A percentile compares a stretch with the other conserved stretches of the same genome.
Conservation (phyloP, 768 basidiomycete genomes). For the Tulasnella sp. region DNA sequence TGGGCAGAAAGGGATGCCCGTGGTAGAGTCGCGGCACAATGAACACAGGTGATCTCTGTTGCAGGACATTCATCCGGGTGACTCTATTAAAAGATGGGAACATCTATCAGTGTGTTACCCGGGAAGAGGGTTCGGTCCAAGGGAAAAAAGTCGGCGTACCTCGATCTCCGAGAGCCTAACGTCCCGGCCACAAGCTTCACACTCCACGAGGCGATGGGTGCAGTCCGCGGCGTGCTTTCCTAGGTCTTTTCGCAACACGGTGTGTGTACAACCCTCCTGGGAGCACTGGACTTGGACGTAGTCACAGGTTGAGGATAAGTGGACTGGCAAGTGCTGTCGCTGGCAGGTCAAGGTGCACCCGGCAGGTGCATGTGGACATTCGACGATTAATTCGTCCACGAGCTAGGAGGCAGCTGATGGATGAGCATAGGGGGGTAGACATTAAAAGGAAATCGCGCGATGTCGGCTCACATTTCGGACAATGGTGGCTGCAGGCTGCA, state of each 20-base stretch:
- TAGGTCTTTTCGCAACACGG: slow-evolving; percentile 46
- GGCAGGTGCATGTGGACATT: slow-evolving; percentile 55
- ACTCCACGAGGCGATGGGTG: slow-evolving; percentile 36
- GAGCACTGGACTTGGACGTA: slow-evolving; percentile 54
- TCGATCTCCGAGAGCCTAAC: slow-evolving; percentile 40
- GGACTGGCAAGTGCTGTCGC: slow-evolving; percentile 58
- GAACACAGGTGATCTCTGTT: slow-evolving; percentile 40
- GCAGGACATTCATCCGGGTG: slow-evolving; percentile 44
- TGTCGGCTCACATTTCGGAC: slow-evolving; percentile 59
- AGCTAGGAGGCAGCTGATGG: slow-evolving; percentile 45
- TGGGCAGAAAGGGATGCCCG: slow-evolving; percentile 41
- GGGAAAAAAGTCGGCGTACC: slow-evolving; percentile 35
- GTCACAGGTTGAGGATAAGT: slow-evolving; percentile 58
- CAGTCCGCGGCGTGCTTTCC: slow-evolving; percentile 44
- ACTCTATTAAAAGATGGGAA: slow-evolving; percentile 33
- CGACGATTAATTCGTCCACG: slow-evolving; percentile 75
- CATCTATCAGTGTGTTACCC: neutral
- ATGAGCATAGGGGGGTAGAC: neutral
- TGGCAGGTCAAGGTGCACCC: slow-evolving; percentile 66
- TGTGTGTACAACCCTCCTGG: slow-evolving; percentile 45
- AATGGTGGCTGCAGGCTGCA: slow-evolving; percentile 66
- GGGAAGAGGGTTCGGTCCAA: neutral
- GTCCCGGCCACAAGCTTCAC: slow-evolving; percentile 41
- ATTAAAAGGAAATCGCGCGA: neutral
- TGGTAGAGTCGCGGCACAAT: slow-evolving; percentile 41